Conservation (phyloP, 345 rosid genomes). For the Lepidium sativum region DNA sequence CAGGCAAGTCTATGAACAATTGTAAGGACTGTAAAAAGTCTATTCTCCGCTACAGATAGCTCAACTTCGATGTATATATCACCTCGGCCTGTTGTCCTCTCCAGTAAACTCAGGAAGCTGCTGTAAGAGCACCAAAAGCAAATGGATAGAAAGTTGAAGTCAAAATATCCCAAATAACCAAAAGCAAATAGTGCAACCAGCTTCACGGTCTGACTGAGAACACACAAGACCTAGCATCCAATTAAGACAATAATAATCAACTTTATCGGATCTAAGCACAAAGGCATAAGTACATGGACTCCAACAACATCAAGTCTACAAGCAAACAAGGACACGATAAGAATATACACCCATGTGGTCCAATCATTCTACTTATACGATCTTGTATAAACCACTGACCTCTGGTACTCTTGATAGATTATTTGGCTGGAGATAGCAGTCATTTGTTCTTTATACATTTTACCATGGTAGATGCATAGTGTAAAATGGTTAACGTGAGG, state of each 20-base stretch:
- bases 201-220: neutral
- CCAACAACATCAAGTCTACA: neutral
- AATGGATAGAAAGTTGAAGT: neutral
- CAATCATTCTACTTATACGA: neutral
- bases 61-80: neutral
- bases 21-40: neutral
- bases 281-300: constrained; percentile 5
- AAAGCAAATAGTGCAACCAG: neutral
- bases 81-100: neutral
- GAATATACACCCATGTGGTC: neutral
- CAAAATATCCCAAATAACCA: neutral
- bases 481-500: neutral
- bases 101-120: neutral
- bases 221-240: neutral
- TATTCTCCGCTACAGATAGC: neutral
- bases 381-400: constrained; percentile 1
- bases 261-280: neutral
- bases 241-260: neutral
- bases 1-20: neutral
- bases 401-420: constrained; percentile 1
- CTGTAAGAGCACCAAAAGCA: neutral
- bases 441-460: constrained; percentile 1
- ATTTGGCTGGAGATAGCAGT: neutral
- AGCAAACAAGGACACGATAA: neutral
- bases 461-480: neutral